These are phyloP conservation scores for Radiomyces spectabilis DNA, from an alignment of 192 early-diverging fungal species.

Conservation along the genomic window DNA sequence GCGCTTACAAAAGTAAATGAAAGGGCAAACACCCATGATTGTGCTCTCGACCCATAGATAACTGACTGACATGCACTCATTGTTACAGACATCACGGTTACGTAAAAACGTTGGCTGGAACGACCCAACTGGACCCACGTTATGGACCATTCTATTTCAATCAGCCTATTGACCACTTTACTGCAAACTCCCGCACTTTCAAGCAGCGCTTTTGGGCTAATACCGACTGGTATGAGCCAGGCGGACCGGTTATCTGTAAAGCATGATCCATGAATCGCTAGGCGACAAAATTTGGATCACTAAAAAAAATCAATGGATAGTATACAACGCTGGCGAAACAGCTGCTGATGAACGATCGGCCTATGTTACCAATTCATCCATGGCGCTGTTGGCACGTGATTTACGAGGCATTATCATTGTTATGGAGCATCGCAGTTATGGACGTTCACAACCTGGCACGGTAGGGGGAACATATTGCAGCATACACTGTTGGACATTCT, in stretches of 20 bases:
- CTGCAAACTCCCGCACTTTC: conserved; percentile 4
- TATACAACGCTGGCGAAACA: conserved; percentile 12
- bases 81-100: neutral
- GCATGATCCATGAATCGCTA: neutral
- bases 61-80: neutral
- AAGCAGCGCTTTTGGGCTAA: conserved; percentile 20
- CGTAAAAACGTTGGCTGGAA: neutral
- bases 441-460: neutral
- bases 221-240: conserved; percentile 13
- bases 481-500: neutral
- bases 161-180: conserved; percentile 14
- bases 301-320: neutral
- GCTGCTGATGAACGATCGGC: neutral
- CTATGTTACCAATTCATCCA: conserved; percentile 8
- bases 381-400: conserved; percentile 5
- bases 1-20: neutral
- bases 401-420: conserved; percentile 10
- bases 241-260: conserved; percentile 27
- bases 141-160: conserved; percentile 25
- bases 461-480: neutral
- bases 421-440: conserved; percentile 11
- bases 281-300: neutral
- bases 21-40: neutral
- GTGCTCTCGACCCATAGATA: neutral
- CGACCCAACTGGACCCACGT: neutral